Base-by-base conservation (phyloP, 345 rosid species). In the Murraya paniculata region DNA sequence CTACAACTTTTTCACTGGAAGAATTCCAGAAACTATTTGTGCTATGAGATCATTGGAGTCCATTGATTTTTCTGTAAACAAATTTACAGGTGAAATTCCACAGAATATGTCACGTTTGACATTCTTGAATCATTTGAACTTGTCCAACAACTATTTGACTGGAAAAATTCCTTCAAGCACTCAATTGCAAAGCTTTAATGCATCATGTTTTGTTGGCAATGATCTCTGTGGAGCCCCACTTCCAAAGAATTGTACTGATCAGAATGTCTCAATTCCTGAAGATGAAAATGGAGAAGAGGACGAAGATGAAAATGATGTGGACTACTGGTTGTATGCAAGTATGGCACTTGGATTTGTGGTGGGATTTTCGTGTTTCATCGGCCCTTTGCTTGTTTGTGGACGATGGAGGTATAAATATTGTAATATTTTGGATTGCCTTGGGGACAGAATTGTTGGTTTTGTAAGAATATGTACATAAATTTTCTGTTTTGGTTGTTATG, bases 51-150 rank as follows among this genome's bases (percentile, higher is more conserved):
- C 68, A 18, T 60, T 73, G 62, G 67, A 73, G 6, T 25, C 38
- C 0, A 18, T 73, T 0, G 68, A 73, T 73, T 73, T 78, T 7
- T 78, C 77, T 13, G 27, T 1, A 1, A 71, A 64, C 24, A 38
- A 33, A 27, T 28, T 78, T 4, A 62, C 76, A 0, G 72, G 81
- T 7, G 30, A 72, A 33, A 78, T 78, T 21, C 76, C 76, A n/a
- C 30, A 78, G 50, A 45, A 18, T 45, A 45, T 45, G 50, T 45
- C 50, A 3, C 11, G 50, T 45, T 45, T 45, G 50, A 45, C 50
- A 18, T 45, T 45, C 50, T 45, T 45, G 50, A 45, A 45, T 45
- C 50, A 45, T 45, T 45, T 45, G 50, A 45, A 45, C 50, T 45
- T 45, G 50, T 45, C 50, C 50, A 45, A 45, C 50, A 45, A 45